Base-by-base conservation (phyloP, 164 flowering plant species). In the Magnolia officinalis region DNA sequence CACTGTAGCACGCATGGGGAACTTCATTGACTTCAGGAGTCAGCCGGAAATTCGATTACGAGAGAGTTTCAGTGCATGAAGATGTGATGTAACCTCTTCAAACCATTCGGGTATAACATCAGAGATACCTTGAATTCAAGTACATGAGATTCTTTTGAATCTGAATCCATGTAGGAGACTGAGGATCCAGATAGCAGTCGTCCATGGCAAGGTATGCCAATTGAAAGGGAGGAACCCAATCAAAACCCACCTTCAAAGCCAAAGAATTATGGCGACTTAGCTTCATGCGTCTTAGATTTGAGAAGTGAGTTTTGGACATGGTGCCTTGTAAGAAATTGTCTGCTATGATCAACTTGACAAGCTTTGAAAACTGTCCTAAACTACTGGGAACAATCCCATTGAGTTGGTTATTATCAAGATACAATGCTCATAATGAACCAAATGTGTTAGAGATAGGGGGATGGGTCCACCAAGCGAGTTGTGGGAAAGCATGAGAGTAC, bases 101-200 rank as follows among this genome's bases (percentile, higher is more conserved):
- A 88, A 86, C 88, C 88, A 88, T 9, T 66, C 31, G 0, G 93
- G 89, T 19, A 90, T 76, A 10, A 81, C 7, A 51, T 73, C 88
- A 16, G 85, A 82, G 63, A 90, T 86, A 78, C 89, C 82, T 81
- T 20, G 87, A 65, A 80, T 82, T 85, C 37, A 89, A 67, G 50
- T 20, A 76, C 71, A 0, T 20, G 31, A 87, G 24, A 51, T 82
- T 65, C 55, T 63, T 79, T 73, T 85, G 88, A 52, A 76, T 76
- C 63, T 26, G 63, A 37, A 86, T 78, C 89, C 90, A 89, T 11
- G 65, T 4, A 1, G 87, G 91, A 72, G 85, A 89, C 1, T n/a
- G 73, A 64, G 85, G 82, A 67, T 87, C 89, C 20, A 85, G 71
- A n/a, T 71, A 76, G 68, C 86, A 87, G 1, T 87, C 82, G 10